Evolutionary conservation across 768 basidiomycete genomes (phyloP).

Genomic region (Inosperma sp.): DNA sequence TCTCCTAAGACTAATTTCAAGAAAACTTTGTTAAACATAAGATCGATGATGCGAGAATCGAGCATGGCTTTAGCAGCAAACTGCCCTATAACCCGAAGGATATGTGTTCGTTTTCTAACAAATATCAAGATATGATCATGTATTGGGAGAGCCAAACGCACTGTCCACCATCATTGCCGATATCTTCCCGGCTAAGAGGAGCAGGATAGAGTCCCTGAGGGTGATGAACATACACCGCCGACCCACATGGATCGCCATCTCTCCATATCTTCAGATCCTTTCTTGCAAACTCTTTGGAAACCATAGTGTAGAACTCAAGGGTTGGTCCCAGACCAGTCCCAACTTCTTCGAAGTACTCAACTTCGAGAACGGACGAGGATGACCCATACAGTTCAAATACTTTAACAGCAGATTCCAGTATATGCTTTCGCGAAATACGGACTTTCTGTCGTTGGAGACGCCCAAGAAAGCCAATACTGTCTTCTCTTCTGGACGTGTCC

Average conservation of each 20-base stretch:
- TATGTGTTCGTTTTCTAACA: slow-evolving; percentile 73
- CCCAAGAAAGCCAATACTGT: slow-evolving; percentile 88
- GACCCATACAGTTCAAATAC: slow-evolving; percentile 96
- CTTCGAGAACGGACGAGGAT: slow-evolving; percentile 89
- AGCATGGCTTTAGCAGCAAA: slow-evolving; percentile 96
- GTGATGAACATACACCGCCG: slow-evolving; percentile 74
- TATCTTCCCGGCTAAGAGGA: slow-evolving; percentile 68
- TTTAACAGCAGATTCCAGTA: slow-evolving; percentile 94
- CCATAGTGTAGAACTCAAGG: slow-evolving; percentile 96
- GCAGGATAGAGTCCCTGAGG: slow-evolving; percentile 85
- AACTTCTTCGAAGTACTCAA: slow-evolving; percentile 98
- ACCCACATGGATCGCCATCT: slow-evolving; percentile 63
- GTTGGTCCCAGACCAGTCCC: slow-evolving; percentile 97
- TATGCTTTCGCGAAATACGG: slow-evolving; percentile 89
- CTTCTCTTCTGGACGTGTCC: slow-evolving; percentile 70
- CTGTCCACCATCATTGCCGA: slow-evolving; percentile 70
- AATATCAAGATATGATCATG: slow-evolving; percentile 3
- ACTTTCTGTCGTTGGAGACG: slow-evolving; percentile 95
- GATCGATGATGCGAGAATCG: slow-evolving; percentile 95
- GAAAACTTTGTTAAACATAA: slow-evolving; percentile 94
- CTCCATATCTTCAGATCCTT: slow-evolving; percentile 89
- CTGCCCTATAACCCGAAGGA: slow-evolving; percentile 88
- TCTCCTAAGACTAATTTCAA: slow-evolving; percentile 86
- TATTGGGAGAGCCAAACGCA: slow-evolving; percentile 33
- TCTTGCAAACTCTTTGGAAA: slow-evolving; percentile 90